Percentiles rank a stretch among this genome's conserved stretches.
phyloP scores from a whole-genome alignment of 805 yeast genomes.

The Wickerhamiella bombiphila region DNA sequence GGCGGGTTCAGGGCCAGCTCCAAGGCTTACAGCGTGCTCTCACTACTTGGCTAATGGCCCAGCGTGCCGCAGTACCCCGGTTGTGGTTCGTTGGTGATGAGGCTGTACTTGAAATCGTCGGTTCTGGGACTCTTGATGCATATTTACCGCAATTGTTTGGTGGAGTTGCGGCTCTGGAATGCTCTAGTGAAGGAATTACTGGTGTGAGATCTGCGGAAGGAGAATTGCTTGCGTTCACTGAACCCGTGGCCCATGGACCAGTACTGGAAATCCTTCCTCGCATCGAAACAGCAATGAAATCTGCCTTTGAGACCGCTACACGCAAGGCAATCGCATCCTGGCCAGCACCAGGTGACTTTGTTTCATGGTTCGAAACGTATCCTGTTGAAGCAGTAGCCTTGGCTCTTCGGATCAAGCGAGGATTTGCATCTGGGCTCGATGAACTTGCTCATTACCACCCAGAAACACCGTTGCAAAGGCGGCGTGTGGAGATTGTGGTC shows the following conservation, averaged over 20 bases:
- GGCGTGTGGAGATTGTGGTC: constrained; percentile 43
- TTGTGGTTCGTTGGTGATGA: constrained; percentile 84
- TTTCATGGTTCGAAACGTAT: constrained; percentile 25
- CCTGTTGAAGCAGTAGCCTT: constrained; percentile 38
- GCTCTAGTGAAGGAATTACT: constrained; percentile 22
- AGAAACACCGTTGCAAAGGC: constrained; percentile 21
- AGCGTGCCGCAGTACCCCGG: constrained; percentile 63
- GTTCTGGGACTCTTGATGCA: constrained; percentile 34
- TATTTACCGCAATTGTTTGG: constrained; percentile 60
- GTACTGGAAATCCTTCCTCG: constrained; percentile 48
- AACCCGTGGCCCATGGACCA: constrained; percentile 30
- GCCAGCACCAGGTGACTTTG: constrained; percentile 14
- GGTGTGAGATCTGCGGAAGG: constrained; percentile 51
- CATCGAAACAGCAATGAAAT: constrained; percentile 40
- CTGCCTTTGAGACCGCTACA: constrained; percentile 31
- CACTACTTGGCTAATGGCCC: constrained; percentile 64
- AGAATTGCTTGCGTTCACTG: constrained; percentile 33
- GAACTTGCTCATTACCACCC: constrained; percentile 14
- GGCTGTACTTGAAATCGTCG: constrained; percentile 70
- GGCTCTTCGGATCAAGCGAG: constrained; percentile 9
- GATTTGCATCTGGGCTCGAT: constrained; percentile 16
- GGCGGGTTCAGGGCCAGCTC: constrained; percentile 40
- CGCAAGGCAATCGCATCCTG: constrained; percentile 22
- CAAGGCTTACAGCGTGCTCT: constrained; percentile 47
- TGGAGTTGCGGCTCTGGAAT: constrained; percentile 39